phyloP scores from a whole-genome alignment of 1,284 basidiomycete genomes.

The Moesziomyces antarcticus region DNA sequence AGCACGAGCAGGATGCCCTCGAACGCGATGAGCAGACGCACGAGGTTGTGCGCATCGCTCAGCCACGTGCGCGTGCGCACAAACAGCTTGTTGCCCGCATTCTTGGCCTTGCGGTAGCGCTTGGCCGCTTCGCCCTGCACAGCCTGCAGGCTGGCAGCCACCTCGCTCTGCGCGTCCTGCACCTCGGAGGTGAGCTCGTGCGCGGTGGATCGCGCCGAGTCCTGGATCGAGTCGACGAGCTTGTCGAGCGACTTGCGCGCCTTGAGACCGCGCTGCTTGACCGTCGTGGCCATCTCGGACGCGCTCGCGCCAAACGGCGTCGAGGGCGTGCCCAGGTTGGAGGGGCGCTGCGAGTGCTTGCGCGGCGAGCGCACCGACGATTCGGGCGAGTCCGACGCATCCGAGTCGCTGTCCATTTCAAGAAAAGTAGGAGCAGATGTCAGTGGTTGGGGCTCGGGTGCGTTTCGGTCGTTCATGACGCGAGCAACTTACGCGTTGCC shows the following conservation, averaged over 20 bases:
- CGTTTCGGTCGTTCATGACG: neutral
- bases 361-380: conserved; percentile 50
- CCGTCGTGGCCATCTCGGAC: conserved; percentile 22
- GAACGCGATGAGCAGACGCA: conserved; percentile 46
- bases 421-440: neutral
- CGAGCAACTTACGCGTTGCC: conserved; percentile 31
- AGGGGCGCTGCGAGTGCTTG: conserved; percentile 53
- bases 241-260: conserved; percentile 54
- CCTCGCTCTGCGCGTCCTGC: conserved; percentile 48
- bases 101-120: conserved; percentile 39
- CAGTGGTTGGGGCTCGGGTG: neutral
- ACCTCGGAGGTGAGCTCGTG: conserved; percentile 41
- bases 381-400: conserved; percentile 54
- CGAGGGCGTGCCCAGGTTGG: conserved; percentile 40
- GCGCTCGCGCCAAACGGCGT: conserved; percentile 33
- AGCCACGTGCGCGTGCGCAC: conserved; percentile 41
- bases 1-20: conserved; percentile 55
- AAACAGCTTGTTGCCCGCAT: conserved; percentile 36
- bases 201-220: conserved; percentile 48
- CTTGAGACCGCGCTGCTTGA: conserved; percentile 45
- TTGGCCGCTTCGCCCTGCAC: conserved; percentile 40
- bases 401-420: conserved; percentile 43
- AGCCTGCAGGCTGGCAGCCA: conserved; percentile 37
- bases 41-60: conserved; percentile 55
- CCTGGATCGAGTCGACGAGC: conserved; percentile 46